Evolutionary conservation across 2,329 filamentous ascomycete genomes (phyloP), one percentile per base, ranked within the genome.

Genomic region (Aspergillus pseudonomiae): DNA sequence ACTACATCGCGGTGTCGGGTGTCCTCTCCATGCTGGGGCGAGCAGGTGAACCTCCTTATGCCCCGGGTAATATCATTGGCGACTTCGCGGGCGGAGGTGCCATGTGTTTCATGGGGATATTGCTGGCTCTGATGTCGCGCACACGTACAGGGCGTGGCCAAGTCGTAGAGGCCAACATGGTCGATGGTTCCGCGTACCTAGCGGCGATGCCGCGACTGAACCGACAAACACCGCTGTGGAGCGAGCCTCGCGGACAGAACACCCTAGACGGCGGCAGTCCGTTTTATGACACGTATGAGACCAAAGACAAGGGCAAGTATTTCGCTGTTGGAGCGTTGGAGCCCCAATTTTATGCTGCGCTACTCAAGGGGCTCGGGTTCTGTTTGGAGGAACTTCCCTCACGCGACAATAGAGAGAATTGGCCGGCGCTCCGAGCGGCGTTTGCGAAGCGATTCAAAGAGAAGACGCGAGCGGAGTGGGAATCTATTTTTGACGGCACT

Each of bases 141-240:
- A 81, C 84, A 56, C 80, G 78, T 50, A 88, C 83, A 0, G 92
- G 92, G 0, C 81, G 80, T 2, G 94, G 94, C 0, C 94, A 97
- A 79, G 89, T 97, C 14, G 93, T 98, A 10, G 93, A 97, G 80
- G 92, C 92, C 19, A 97, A 96, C 77, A 98, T 98, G 94, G 94
- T 97, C 14, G 94, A 98, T 79, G 94, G 94, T 10, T 87, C 86
- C 26, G 86, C 88, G 41, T 94, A 94, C 77, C 80, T 98, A 30
- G 89, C 90, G 1, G 90, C 89, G 0, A 94, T 94, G 79, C 89
- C 91, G 58, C 84, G 94, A 39, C 81, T 96, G 65, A 83, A 83
- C 32, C 82, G 84, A 65, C 89, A 89, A 74, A 88, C 83, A 7
- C 84, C 86, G 0, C 74, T 88, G 45, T 94, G 92, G 82, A 75